These are phyloP conservation scores for Corymbia calophylla DNA, from an alignment of 441 rosid species.

Conservation along the genomic window DNA sequence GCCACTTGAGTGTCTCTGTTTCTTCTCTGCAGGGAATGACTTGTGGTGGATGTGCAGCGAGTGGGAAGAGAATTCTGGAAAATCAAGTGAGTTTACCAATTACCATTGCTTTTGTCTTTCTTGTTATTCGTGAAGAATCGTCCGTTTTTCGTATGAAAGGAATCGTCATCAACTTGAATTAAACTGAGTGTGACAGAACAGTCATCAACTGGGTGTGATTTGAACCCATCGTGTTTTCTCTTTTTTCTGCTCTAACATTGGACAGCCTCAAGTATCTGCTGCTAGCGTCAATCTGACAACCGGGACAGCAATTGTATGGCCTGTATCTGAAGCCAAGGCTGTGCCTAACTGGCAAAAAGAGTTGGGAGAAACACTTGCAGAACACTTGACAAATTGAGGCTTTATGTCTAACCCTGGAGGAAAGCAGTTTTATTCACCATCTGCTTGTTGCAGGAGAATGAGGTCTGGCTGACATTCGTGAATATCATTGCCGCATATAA, in stretches of 20 bases:
- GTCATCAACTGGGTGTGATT: too few species aligned
- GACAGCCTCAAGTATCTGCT: constrained; percentile 84
- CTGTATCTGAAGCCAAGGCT: constrained; percentile 61
- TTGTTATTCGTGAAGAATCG: too few species aligned
- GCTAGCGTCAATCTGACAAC: constrained; percentile 24
- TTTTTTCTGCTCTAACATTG: neutral
- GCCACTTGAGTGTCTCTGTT: too few species aligned
- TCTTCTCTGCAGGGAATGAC: too few species aligned
- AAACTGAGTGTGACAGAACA: too few species aligned
- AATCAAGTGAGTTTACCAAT: too few species aligned
- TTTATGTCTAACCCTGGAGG: constrained; percentile 76
- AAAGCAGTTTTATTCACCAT: neutral
- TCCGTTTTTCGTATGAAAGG: too few species aligned
- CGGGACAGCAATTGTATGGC: constrained; percentile 87
- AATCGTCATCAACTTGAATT: too few species aligned
- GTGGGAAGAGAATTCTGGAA: too few species aligned
- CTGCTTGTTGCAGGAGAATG: neutral
- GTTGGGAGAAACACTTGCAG: constrained; percentile 72
- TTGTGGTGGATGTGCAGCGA: too few species aligned
- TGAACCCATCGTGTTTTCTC: too few species aligned
- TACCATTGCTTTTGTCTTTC: too few species aligned
- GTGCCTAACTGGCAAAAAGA: constrained; percentile 62
- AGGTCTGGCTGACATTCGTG: neutral
- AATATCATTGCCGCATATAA: neutral
- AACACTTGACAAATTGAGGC: constrained; percentile 73